Evolutionary conservation across 169 alveolate species (phyloP), one percentile per base, ranked within the genome.

Genomic region (Hepatocystis sp.): DNA sequence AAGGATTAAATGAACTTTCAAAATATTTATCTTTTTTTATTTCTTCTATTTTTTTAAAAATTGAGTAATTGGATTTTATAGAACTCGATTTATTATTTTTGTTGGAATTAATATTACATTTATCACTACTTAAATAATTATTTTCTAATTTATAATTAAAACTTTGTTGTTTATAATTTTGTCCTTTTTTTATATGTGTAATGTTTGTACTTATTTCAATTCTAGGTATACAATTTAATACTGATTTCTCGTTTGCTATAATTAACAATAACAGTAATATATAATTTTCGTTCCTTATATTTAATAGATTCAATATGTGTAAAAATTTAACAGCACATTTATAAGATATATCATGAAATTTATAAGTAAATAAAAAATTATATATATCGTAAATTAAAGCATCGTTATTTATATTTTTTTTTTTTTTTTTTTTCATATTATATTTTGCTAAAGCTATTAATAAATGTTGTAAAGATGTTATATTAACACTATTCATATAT

Each of bases 271-370:
- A 52, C 10, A 71, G 15, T 25, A 71, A 30, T 4, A 71, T 58
- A 63, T 27, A 71, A 49, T 71, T 40, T 32, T 71, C 86, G 7
- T 58, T 51, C 17, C 86, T 58, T 28, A 56, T 27, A 71, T 71
- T 71, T 36, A 71, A 15, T 28, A 71, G n/a, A 10, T 66, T 60
- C 39, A 71, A 58, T 28, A 60, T 71, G 34, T 71, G 67, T 19
- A 71, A 46, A 47, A 71, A 71, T 47, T 71, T 71, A 19, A 71
- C 55, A 0, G 86, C 86, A 58, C 86, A 71, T 44, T 71, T 71
- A 44, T 44, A 71, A 36, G 86, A 71, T 42, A 71, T 71, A 2
- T 71, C 86, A 1, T 2, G 1, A 13, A 25, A 58, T 71, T 71
- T 71, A 27, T 56, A 71, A 0, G 63, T 71, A 52, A 71, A 71